phyloP scores from a whole-genome alignment of 2,329 filamentous ascomycete genomes.

The Cordyceps militaris region DNA sequence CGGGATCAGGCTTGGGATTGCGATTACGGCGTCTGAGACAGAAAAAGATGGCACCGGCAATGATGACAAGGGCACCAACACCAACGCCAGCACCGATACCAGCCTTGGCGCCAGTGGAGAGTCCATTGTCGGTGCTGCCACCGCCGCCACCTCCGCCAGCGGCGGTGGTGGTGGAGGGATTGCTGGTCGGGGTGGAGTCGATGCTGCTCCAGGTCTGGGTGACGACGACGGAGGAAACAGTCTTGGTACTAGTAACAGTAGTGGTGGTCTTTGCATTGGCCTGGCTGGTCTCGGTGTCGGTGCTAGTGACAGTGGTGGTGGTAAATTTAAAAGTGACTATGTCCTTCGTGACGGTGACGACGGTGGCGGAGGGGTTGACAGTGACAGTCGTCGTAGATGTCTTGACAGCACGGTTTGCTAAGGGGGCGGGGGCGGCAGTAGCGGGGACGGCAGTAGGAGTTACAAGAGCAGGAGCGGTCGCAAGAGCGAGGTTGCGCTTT shows the following conservation, averaged over 20 bases:
- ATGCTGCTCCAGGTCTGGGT: conserved; percentile 26
- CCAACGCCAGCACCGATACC: conserved; percentile 36
- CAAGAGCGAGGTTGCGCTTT: conserved; percentile 24
- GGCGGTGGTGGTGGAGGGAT: conserved; percentile 5
- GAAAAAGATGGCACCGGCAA: conserved; percentile 25
- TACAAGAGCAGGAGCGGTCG: conserved; percentile 19
- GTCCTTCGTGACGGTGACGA: conserved; percentile 23
- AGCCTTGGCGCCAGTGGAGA: conserved; percentile 36
- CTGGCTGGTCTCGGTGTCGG: conserved; percentile 27
- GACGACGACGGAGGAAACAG: conserved; percentile 12
- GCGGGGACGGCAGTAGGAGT: conserved; percentile 16
- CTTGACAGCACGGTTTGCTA: conserved; percentile 30
- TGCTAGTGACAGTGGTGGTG: conserved; percentile 22
- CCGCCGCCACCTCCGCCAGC: conserved; percentile 14
- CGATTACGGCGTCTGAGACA: conserved; percentile 24
- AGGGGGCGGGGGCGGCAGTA: conserved; percentile 13
- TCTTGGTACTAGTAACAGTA: conserved; percentile 31
- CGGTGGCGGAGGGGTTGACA: conserved; percentile 19
- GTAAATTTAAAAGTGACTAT: conserved; percentile 27
- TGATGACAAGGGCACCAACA: conserved; percentile 28
- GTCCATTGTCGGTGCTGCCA: conserved; percentile 19
- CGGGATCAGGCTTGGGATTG: conserved; percentile 26
- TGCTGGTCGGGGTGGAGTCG: conserved; percentile 21
- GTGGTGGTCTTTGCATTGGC: conserved; percentile 31
- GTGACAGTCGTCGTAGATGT: conserved; percentile 28